These are phyloP conservation scores for Isabelozyma rhagii DNA, from an alignment of 805 yeast genomes.

Conservation along the genomic window DNA sequence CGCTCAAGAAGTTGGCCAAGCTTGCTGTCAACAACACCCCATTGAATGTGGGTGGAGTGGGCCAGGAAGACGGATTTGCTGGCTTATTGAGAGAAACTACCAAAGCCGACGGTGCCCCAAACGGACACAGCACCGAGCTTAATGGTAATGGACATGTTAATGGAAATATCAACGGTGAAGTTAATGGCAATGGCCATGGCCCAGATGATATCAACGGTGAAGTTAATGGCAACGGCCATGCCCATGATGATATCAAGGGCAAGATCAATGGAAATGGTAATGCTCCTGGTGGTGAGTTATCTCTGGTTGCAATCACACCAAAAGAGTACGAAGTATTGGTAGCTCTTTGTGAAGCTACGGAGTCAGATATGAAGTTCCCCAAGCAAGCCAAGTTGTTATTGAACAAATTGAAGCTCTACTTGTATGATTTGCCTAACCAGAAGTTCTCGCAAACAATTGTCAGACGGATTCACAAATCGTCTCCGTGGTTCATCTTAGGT, in stretches of 20 bases:
- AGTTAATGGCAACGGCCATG: not conserved
- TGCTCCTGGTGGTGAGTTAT: slow-evolving; percentile 6
- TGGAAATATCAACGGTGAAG: too few species aligned
- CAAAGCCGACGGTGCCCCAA: not conserved
- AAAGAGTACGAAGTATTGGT: slow-evolving; percentile 55
- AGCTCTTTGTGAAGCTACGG: slow-evolving; percentile 49
- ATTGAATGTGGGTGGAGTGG: not conserved
- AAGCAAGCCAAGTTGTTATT: slow-evolving; percentile 41
- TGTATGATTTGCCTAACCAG: slow-evolving; percentile 45
- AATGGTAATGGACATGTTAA: slow-evolving; percentile 1
- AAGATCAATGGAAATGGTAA: not conserved
- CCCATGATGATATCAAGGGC: not conserved
- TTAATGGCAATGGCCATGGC: too few species aligned
- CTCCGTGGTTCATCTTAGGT: slow-evolving; percentile 36
- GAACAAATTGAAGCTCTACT: slow-evolving; percentile 44
- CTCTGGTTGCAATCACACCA: slow-evolving; percentile 42
- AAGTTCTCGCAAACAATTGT: slow-evolving; percentile 36
- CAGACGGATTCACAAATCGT: slow-evolving; percentile 19
- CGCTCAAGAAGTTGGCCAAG: slow-evolving; percentile 34
- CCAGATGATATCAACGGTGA: not conserved
- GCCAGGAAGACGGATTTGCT: not conserved
- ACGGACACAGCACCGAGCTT: slow-evolving; percentile 4
- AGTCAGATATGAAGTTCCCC: slow-evolving; percentile 22
- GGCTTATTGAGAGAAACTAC: not conserved
- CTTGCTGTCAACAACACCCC: slow-evolving; percentile 25